Conservation (phyloP, 2,329 filamentous ascomycete species). For the Davidsoniella eucalypti region DNA sequence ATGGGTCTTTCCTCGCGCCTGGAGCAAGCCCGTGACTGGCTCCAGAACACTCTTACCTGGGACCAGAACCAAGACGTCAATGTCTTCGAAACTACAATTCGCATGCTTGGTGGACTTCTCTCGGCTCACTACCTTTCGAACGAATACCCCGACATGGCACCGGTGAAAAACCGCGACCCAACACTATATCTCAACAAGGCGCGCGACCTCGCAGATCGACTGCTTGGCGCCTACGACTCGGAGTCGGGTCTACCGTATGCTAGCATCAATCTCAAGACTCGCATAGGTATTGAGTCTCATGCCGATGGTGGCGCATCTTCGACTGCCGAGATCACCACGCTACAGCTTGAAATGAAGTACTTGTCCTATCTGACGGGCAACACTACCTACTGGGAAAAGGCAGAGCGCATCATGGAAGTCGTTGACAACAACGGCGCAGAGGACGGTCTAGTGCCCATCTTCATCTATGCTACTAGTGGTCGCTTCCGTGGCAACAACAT, state of each 20-base stretch:
- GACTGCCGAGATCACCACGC: constrained; percentile 77
- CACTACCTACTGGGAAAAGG: constrained; percentile 78
- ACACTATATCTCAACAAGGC: constrained; percentile 95
- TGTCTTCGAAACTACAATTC: constrained; percentile 94
- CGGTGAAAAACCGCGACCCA: constrained; percentile 52
- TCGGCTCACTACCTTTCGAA: constrained; percentile 92
- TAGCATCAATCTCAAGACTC: constrained; percentile 71
- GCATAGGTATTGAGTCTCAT: constrained; percentile 63
- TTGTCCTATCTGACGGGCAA: constrained; percentile 89
- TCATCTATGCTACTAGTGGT: constrained; percentile 63
- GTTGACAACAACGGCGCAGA: constrained; percentile 65
- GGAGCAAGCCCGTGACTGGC: constrained; percentile 74
- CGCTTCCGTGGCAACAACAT: constrained; percentile 73
- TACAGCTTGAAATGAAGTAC: constrained; percentile 97
- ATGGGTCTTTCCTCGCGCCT: constrained; percentile 91
- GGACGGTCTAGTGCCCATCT: constrained; percentile 84
- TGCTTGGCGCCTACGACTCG: constrained; percentile 78
- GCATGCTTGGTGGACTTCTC: constrained; percentile 85
- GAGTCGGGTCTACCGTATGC: constrained; percentile 75
- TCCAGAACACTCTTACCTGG: constrained; percentile 64
- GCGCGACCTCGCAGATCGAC: constrained; percentile 73
- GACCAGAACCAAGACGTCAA: constrained; percentile 91
- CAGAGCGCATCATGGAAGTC: constrained; percentile 80
- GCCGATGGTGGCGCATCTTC: constrained; percentile 76
- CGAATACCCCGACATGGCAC: constrained; percentile 62